Conservation (phyloP, 2,329 filamentous ascomycete genomes). For the Fusarium nodosum region DNA sequence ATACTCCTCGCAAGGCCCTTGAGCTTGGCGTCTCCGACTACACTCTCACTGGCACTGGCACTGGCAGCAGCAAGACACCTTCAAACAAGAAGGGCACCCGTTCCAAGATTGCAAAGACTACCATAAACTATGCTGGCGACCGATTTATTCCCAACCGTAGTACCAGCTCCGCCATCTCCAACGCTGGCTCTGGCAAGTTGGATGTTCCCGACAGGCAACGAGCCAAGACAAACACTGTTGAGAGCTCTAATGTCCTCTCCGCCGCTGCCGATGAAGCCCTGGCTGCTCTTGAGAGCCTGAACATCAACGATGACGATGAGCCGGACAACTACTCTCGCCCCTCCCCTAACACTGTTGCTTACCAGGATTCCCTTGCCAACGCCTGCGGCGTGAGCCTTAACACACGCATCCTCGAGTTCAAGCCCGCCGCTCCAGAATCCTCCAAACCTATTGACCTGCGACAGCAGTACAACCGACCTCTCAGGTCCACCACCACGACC, state of each 20-base stretch:
- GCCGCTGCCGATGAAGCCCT: conserved; percentile 84
- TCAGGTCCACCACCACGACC: conserved; percentile 80
- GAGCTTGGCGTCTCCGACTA: conserved; percentile 95
- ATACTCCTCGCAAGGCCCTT: conserved; percentile 83
- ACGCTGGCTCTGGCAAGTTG: conserved; percentile 85
- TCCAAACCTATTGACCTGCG: conserved; percentile 98
- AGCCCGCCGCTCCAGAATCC: conserved; percentile 97
- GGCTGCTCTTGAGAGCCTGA: conserved; percentile 83
- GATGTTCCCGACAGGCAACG: conserved; percentile 77
- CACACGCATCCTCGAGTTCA: conserved; percentile 97
- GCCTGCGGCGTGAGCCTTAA: conserved; percentile 94
- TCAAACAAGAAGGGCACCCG: conserved; percentile 67
- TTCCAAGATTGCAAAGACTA: conserved; percentile 79
- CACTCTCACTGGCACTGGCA: conserved; percentile 86
- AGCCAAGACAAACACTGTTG: conserved; percentile 77
- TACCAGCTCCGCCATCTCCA: conserved; percentile 89
- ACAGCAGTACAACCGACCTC: conserved; percentile 96
- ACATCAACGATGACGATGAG: conserved; percentile 79
- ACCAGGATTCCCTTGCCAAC: conserved; percentile 89
- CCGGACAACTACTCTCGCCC: conserved; percentile 78
- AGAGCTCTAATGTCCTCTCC: conserved; percentile 82
- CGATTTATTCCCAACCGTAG: conserved; percentile 96
- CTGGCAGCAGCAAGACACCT: conserved; percentile 72
- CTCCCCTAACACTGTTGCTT: conserved; percentile 88
- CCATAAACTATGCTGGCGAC: conserved; percentile 83